A percentile compares a stretch with the other conserved stretches of the same genome.
Evolutionary conservation across 768 basidiomycete genomes (phyloP).

Genomic region (Tulasnella calospora): DNA sequence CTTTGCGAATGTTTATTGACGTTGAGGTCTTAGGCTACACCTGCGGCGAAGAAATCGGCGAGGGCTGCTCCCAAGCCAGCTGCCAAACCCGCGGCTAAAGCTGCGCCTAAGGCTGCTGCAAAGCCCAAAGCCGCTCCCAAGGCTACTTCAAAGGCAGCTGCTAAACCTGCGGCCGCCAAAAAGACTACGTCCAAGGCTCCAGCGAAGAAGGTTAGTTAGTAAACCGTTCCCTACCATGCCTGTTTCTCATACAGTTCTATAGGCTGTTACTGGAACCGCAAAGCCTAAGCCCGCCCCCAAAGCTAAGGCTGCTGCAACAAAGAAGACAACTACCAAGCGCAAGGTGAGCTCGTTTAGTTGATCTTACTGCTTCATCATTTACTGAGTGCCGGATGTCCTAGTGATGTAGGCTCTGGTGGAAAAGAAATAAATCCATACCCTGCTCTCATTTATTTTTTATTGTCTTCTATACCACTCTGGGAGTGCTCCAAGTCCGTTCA

Average conservation of each 20-base stretch:
- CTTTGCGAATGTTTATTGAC: neutral
- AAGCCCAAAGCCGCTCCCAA: slow-evolving; percentile 13
- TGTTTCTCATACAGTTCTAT: neutral
- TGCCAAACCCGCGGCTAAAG: neutral
- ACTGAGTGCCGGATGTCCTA: neutral
- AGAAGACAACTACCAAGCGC: slow-evolving; percentile 20
- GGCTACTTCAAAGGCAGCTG: slow-evolving; percentile 13
- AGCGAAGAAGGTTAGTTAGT: slow-evolving; percentile 15
- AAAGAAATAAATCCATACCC: slow-evolving; percentile 10
- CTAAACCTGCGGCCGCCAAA: slow-evolving; percentile 16
- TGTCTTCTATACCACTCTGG: slow-evolving; percentile 12
- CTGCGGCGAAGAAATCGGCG: slow-evolving; percentile 8
- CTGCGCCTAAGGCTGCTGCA: neutral
- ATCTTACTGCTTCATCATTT: neutral
- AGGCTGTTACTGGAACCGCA: slow-evolving; percentile 19
- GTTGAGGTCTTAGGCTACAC: neutral
- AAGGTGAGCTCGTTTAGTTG: slow-evolving; percentile 4
- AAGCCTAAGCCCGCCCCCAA: slow-evolving; percentile 23
- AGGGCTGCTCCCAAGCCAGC: slow-evolving; percentile 17
- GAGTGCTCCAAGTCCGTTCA: neutral
- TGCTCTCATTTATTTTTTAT: slow-evolving; percentile 4
- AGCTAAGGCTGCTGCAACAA: slow-evolving; percentile 20
- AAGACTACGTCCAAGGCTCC: slow-evolving; percentile 18
- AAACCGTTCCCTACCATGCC: neutral
- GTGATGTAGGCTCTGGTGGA: neutral